Evolutionary conservation across 2,329 filamentous ascomycete species (phyloP).

Genomic region (Pleurostoma richardsiae): DNA sequence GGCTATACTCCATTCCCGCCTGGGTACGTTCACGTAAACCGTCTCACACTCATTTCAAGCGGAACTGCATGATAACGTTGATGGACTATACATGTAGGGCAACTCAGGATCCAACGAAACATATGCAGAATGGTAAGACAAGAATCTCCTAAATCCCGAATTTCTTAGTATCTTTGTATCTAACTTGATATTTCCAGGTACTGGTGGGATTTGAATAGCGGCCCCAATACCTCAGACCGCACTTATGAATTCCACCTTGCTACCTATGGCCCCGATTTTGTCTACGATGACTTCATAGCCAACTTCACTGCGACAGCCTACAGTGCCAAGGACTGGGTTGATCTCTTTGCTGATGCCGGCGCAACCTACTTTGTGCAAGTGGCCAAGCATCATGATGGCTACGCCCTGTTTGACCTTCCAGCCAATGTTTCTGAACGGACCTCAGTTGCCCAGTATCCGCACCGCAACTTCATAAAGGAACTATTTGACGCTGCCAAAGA

Average conservation of each 20-base stretch:
- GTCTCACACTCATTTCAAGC: too few relatives aligned
- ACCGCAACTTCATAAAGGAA: slow-evolving; percentile 33
- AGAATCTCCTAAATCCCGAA: too few relatives aligned
- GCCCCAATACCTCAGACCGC: slow-evolving; percentile 7
- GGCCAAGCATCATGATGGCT: slow-evolving; percentile 42
- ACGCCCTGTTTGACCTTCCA: slow-evolving; percentile 35
- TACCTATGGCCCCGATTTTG: slow-evolving; percentile 9
- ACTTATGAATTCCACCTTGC: slow-evolving; percentile 13
- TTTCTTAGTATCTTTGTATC: too few relatives aligned
- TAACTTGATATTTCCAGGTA: slow-evolving; percentile 1
- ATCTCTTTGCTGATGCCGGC: slow-evolving; percentile 28
- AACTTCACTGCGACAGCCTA: slow-evolving; percentile 11
- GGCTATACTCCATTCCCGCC: slow-evolving; percentile 48
- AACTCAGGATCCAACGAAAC: slow-evolving; percentile 31
- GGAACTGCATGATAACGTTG: too few relatives aligned
- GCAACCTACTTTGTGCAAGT: slow-evolving; percentile 27
- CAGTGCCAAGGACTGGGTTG: slow-evolving; percentile 21
- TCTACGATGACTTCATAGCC: slow-evolving; percentile 27
- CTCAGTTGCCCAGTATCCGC: slow-evolving; percentile 28
- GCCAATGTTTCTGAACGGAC: slow-evolving; percentile 32
- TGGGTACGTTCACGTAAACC: slow-evolving; percentile 25
- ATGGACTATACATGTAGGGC: slow-evolving; percentile 19
- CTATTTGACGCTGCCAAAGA: slow-evolving; percentile 34
- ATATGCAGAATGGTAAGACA: slow-evolving; percentile 33
- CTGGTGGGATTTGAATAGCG: slow-evolving; percentile 8